A percentile compares a stretch with the other conserved stretches of the same genome.
These are phyloP conservation scores for Sedum album DNA, from an alignment of 164 flowering plant species.

Conservation along the genomic window DNA sequence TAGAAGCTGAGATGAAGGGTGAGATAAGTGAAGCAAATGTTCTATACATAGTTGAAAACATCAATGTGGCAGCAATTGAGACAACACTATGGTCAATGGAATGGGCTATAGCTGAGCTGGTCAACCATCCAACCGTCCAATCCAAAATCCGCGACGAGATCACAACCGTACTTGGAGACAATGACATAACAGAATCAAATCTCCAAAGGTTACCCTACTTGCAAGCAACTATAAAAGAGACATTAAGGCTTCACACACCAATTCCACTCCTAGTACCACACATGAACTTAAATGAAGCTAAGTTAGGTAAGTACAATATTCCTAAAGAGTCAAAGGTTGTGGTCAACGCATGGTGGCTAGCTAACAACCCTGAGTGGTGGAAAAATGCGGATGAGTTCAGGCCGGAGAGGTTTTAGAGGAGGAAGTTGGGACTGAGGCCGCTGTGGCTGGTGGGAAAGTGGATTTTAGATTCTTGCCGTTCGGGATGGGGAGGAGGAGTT, in stretches of 20 bases:
- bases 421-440: constrained; percentile 32
- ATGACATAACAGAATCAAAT: constrained; percentile 40
- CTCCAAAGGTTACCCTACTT: constrained; percentile 42
- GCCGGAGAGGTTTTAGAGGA: constrained; percentile 68
- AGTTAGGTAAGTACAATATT: constrained; percentile 46
- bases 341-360: constrained; percentile 76
- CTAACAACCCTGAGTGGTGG: constrained; percentile 60
- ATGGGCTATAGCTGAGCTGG: constrained; percentile 70
- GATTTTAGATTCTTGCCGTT: constrained; percentile 50
- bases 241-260: constrained; percentile 41
- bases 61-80: constrained; percentile 70
- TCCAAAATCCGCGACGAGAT: constrained; percentile 42
- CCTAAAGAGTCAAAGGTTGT: constrained; percentile 57
- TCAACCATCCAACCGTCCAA: constrained; percentile 51
- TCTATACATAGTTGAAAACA: constrained; percentile 68
- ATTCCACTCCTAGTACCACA: constrained; percentile 64
- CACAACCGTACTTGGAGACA: constrained; percentile 24
- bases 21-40: constrained; percentile 60
- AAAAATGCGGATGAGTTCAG: constrained; percentile 43
- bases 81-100: constrained; percentile 69
- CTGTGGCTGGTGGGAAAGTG: constrained; percentile 46
- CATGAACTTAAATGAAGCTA: constrained; percentile 61
- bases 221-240: constrained; percentile 54
- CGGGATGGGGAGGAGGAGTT: constrained; percentile 59
- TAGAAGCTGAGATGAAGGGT: constrained; percentile 54